These are phyloP conservation scores for Syzygium oleosum DNA, from an alignment of 345 rosid species.

Conservation along the genomic window DNA sequence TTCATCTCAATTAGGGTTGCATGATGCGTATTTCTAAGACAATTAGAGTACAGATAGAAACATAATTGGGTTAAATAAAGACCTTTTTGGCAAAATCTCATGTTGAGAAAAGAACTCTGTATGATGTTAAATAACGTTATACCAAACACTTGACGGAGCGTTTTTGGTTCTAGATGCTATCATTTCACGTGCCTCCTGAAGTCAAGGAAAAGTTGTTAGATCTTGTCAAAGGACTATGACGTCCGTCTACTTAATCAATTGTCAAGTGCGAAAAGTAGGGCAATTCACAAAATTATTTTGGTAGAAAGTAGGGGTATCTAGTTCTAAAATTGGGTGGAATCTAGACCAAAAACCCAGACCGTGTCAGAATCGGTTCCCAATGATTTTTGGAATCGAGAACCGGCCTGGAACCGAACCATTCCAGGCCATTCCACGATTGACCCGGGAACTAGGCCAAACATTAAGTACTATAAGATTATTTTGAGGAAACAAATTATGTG, in stretches of 20 bases:
- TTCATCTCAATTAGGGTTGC: background rate
- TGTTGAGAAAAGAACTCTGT: no score
- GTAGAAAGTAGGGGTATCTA: background rate
- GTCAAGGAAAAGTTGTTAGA: background rate
- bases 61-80: no score
- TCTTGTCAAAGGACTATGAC: background rate
- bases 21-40: no score
- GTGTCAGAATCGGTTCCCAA: background rate
- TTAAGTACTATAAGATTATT: background rate
- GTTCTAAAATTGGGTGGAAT: background rate
- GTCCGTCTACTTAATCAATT: background rate
- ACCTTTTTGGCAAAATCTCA: no score
- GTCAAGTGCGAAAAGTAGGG: background rate
- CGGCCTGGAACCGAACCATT: fast-evolving
- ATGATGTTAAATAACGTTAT: background rate
- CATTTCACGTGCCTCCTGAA: background rate
- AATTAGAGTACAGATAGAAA: no score
- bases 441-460: background rate
- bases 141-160: background rate
- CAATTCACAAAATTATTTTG: background rate
- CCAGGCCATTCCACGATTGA: background rate
- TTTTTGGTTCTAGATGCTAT: background rate
- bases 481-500: background rate
- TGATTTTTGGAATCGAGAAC: background rate
- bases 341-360: fast-evolving